Percentiles rank a stretch among this genome's conserved stretches.
Evolutionary conservation across 2,329 filamentous ascomycete genomes (phyloP).

Genomic region (Stemphylium vesicarium): DNA sequence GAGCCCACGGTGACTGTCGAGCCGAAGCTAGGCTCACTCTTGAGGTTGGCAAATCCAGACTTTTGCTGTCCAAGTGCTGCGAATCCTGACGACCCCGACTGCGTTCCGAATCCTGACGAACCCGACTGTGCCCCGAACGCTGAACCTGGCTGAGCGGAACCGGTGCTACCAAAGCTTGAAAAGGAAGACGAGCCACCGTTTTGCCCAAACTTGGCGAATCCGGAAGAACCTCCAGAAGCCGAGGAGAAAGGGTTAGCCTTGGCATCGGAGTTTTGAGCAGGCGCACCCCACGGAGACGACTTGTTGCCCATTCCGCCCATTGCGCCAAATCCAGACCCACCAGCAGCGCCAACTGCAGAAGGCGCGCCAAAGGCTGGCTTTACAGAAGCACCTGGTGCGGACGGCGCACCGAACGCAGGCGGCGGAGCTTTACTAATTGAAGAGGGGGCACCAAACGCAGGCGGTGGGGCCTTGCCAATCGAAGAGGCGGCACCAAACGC

Average conservation of each 20-base stretch:
- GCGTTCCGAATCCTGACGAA: slow-evolving; percentile 36
- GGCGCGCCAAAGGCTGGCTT: slow-evolving; percentile 38
- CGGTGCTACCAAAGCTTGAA: slow-evolving; percentile 12
- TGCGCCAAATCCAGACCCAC: slow-evolving; percentile 38
- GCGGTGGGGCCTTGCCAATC: slow-evolving; percentile 20
- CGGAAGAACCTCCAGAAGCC: slow-evolving; percentile 28
- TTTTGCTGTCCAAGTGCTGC: slow-evolving; percentile 39
- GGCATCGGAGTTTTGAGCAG: slow-evolving; percentile 27
- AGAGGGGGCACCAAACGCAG: slow-evolving; percentile 29
- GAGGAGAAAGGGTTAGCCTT: slow-evolving; percentile 45
- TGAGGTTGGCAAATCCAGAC: slow-evolving; percentile 37
- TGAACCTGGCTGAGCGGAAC: slow-evolving; percentile 16
- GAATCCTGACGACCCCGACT: slow-evolving; percentile 34
- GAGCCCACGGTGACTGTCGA: slow-evolving; percentile 51
- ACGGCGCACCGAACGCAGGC: slow-evolving; percentile 29
- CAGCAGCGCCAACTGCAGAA: slow-evolving; percentile 26
- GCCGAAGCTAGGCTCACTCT: slow-evolving; percentile 47
- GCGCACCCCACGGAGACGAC: slow-evolving; percentile 31
- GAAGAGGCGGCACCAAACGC: slow-evolving; percentile 26
- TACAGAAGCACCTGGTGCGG: slow-evolving; percentile 18
- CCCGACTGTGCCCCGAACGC: slow-evolving; percentile 27
- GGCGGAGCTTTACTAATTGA: slow-evolving; percentile 18
- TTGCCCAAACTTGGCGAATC: slow-evolving; percentile 43
- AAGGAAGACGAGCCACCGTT: slow-evolving; percentile 27
- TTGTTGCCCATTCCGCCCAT: slow-evolving; percentile 26